A percentile compares a stretch with the other conserved stretches of the same genome.
phyloP scores from a whole-genome alignment of 306 rosid species.

The Boehmeria nivea region DNA sequence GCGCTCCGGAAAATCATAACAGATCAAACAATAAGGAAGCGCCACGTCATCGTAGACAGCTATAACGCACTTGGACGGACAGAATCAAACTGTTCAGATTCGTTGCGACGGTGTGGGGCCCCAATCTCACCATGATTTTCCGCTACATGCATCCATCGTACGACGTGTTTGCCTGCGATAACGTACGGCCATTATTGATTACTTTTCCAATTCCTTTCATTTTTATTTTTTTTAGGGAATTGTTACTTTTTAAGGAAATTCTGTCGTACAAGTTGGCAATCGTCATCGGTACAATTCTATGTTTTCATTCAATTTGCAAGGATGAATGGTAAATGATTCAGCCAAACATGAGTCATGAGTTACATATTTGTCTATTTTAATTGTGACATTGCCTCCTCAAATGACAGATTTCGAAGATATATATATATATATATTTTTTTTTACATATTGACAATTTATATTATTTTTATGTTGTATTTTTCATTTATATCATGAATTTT shows the following conservation, averaged over 20 bases:
- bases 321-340: no score
- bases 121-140: slow-evolving; percentile 23
- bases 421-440: no score
- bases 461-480: no score
- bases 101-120: slow-evolving; percentile 8
- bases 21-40: background rate
- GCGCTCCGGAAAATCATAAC: background rate
- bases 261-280: background rate
- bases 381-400: no score
- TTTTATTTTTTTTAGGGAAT: background rate
- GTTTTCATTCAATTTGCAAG: background rate
- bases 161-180: background rate
- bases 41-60: slow-evolving; percentile 29
- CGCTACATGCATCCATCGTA: slow-evolving; percentile 22
- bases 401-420: no score
- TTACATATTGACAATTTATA: no score
- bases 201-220: background rate
- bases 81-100: slow-evolving; percentile 14
- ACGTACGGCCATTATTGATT: slow-evolving; percentile 4
- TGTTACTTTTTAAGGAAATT: background rate
- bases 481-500: no score
- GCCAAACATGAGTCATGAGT: no score
- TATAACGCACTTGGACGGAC: slow-evolving; percentile 13
- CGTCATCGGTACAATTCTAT: background rate
- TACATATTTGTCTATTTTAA: no score